Conservation (phyloP, 2,329 filamentous ascomycete species). For the Purpureocillium lavendulum region DNA sequence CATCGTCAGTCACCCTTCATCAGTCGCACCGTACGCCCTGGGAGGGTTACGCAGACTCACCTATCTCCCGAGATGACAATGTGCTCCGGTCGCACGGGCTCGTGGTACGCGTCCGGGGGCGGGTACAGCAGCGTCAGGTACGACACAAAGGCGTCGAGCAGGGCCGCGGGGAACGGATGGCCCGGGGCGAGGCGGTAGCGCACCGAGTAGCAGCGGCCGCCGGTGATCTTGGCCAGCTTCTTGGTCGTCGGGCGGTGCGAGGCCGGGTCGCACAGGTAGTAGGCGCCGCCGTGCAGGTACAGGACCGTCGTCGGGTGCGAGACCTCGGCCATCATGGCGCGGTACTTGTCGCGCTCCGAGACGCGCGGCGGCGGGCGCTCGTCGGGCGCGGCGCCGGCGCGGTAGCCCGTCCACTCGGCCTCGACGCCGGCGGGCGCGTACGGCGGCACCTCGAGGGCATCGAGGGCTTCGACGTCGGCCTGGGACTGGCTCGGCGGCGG, state of each 20-base stretch:
- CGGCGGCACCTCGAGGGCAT: conserved; percentile 33
- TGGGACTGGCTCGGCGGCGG: conserved; percentile 12
- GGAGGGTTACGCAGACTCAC: conserved; percentile 20
- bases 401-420: conserved; percentile 70
- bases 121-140: conserved; percentile 70
- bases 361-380: conserved; percentile 47
- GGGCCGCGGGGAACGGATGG: conserved; percentile 63
- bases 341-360: conserved; percentile 57
- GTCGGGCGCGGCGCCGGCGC: conserved; percentile 41
- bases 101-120: conserved; percentile 57
- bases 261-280: conserved; percentile 62
- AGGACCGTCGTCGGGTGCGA: conserved; percentile 55
- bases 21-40: not conserved
- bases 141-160: conserved; percentile 64
- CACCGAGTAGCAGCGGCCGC: conserved; percentile 62
- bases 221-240: conserved; percentile 56
- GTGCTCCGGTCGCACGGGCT: conserved; percentile 52
- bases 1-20: not conserved
- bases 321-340: conserved; percentile 58
- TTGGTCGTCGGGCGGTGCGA: conserved; percentile 53
- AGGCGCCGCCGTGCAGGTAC: conserved; percentile 71
- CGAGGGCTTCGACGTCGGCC: conserved; percentile 4
- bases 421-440: conserved; percentile 42
- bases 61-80: conserved; percentile 68
- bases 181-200: conserved; percentile 70